Evolutionary conservation across 805 yeast genomes (phyloP), one percentile per base, ranked within the genome.

Genomic region (Wickerhamiella nectarea): DNA sequence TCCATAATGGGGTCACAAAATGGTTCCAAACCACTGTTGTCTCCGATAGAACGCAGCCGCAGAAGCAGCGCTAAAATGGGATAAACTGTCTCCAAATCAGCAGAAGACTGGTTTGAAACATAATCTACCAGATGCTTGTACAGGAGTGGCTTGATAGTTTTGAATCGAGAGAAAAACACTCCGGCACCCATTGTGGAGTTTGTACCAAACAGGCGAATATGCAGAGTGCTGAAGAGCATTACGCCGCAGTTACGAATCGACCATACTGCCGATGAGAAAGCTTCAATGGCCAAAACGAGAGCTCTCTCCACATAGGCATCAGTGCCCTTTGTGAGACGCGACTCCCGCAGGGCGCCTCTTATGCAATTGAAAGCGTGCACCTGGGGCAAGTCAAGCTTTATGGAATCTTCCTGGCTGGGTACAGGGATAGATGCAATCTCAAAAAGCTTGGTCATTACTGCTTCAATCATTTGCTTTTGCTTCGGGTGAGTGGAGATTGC

Each of bases 291-390:
- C 17, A 83, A 58, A 20, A 68, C 67, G 21, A 89, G 62, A 0
- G 82, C 80, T 9, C 62, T 60, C 46, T 77, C 77, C 7, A 78
- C 66, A 55, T 66, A 77, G 3, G 61, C 59, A 0, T 71, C 58
- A 9, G 81, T 70, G 1, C 64, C 60, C 1, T 64, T 69, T 0
- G 84, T 64, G n/a, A 91, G 62, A 18, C 71, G 64, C 0, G 87
- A 69, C 46, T 87, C 96, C 18, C 71, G 71, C 50, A 86, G 78
- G 1, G 89, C 67, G 2, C 78, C 78, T 49, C 74, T 76, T 45
- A 91, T 72, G 56, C 94, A 80, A 56, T 89, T 89, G 56, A 84
- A 76, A 0, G 96, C 96, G 62, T 89, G 94, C 0, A 89, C 95
- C 56, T 87, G 96, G 0, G 97, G 91, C 12, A 86, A 66, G 55